These are phyloP conservation scores for Ophiostoma pallidulum DNA, from an alignment of 2,329 filamentous ascomycete genomes.

Conservation along the genomic window DNA sequence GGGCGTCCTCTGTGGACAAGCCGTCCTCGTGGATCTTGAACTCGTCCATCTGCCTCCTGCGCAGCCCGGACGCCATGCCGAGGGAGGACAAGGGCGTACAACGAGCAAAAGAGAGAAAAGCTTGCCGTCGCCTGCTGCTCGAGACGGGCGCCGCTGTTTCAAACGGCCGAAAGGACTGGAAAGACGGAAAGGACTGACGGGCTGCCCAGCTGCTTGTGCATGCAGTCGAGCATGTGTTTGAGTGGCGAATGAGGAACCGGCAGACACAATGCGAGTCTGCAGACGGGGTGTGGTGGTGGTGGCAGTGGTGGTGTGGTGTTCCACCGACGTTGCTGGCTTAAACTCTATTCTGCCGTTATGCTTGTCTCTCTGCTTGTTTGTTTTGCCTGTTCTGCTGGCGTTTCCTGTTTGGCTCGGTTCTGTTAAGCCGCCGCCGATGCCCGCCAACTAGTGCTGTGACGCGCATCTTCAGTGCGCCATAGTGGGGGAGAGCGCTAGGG, in stretches of 20 bases:
- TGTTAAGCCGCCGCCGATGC: conserved; percentile 4
- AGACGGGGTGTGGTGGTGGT: not conserved
- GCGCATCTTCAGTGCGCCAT: conserved; percentile 1
- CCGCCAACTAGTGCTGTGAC: conserved; percentile 7
- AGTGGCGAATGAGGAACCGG: too few relatives aligned
- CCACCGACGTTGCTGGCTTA: not conserved
- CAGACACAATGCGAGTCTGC: too few relatives aligned
- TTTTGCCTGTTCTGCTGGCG: not conserved
- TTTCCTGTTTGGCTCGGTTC: too few relatives aligned
- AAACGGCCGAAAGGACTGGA: not conserved
- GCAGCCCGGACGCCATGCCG: conserved; percentile 16
- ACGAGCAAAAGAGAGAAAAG: not conserved
- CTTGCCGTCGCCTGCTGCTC: too few relatives aligned
- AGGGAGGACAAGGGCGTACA: not conserved
- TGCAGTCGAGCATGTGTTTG: too few relatives aligned
- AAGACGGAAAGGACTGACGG: not conserved
- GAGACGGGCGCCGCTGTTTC: too few relatives aligned
- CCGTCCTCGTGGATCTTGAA: conserved; percentile 44
- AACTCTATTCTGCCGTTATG: too few relatives aligned
- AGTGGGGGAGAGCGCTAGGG: not conserved
- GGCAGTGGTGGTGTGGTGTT: too few relatives aligned
- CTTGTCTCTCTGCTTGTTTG: not conserved
- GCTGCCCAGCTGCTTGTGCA: not conserved
- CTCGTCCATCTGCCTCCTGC: conserved; percentile 26
- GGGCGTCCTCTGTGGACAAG: conserved; percentile 38